Conservation (phyloP, 805 yeast species). For the Pichia kluyveri region DNA sequence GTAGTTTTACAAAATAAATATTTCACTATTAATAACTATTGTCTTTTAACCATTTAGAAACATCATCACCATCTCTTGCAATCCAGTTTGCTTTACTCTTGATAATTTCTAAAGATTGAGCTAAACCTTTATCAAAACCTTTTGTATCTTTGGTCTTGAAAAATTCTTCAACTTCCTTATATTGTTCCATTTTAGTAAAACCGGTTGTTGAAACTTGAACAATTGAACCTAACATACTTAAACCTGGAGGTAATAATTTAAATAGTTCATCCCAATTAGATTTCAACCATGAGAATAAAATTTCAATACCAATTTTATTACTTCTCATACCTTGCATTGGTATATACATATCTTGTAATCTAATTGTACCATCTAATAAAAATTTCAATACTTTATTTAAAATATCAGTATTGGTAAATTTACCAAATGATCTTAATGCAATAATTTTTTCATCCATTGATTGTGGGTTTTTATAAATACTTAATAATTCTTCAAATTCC, state of each 20-base stretch:
- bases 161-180: slow-evolving; percentile 35
- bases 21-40: slow-evolving; percentile 11
- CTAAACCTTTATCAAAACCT: slow-evolving; percentile 51
- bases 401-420: slow-evolving; percentile 30
- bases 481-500: slow-evolving; percentile 32
- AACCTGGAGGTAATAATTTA: slow-evolving; percentile 68
- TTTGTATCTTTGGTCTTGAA: slow-evolving; percentile 40
- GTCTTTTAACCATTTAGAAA: slow-evolving; percentile 35
- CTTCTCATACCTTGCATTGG: slow-evolving; percentile 69
- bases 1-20: too few relatives aligned
- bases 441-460: slow-evolving; percentile 50
- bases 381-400: slow-evolving; percentile 31
- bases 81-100: slow-evolving; percentile 47
- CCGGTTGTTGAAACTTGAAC: slow-evolving; percentile 47
- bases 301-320: slow-evolving; percentile 55
- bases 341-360: slow-evolving; percentile 35
- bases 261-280: slow-evolving; percentile 63
- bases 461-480: slow-evolving; percentile 41
- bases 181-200: slow-evolving; percentile 32
- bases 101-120: slow-evolving; percentile 50
- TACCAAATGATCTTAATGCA: slow-evolving; percentile 47
- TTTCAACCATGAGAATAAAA: slow-evolving; percentile 63
- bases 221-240: slow-evolving; percentile 70
- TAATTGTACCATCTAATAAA: slow-evolving; percentile 63
- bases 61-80: slow-evolving; percentile 37